A percentile compares a stretch with the other conserved stretches of the same genome.
Conservation (phyloP, 2,329 filamentous ascomycete genomes). For the Exophiala mesophila region DNA sequence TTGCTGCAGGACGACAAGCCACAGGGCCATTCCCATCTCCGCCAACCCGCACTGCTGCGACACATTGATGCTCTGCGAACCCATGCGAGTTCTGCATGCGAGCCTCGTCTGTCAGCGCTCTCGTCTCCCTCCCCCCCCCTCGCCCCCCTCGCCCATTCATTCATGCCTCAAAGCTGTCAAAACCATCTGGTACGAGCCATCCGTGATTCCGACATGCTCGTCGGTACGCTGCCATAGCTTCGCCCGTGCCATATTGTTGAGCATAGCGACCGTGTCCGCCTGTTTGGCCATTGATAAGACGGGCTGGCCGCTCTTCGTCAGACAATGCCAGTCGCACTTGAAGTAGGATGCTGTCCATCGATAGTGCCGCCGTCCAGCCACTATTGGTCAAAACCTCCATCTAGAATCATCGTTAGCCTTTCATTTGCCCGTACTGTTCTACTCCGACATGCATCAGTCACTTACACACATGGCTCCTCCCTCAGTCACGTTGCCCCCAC, state of each 20-base stretch:
- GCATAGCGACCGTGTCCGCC: not conserved
- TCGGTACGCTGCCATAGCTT: constrained; percentile 69
- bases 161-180: constrained; percentile 34
- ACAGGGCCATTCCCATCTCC: no score
- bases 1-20: no score
- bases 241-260: constrained; percentile 59
- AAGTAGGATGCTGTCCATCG: constrained; percentile 73
- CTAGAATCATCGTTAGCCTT: not conserved
- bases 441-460: no score
- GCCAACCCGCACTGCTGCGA: no score
- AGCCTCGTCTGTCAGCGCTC: no score
- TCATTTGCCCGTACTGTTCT: no score
- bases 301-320: constrained; percentile 65
- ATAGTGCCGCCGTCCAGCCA: constrained; percentile 70
- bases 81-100: no score
- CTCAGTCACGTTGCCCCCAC: constrained; percentile 78
- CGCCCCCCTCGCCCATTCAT: no score
- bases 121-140: no score
- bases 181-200: constrained; percentile 65
- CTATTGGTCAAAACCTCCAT: constrained; percentile 80
- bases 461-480: constrained; percentile 68
- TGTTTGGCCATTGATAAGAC: constrained; percentile 41
- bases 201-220: constrained; percentile 65
- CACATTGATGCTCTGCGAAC: no score
- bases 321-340: constrained; percentile 75